Evolutionary conservation across 768 basidiomycete species (phyloP), one percentile per base, ranked within the genome.

Genomic region (Serendipita indica): DNA sequence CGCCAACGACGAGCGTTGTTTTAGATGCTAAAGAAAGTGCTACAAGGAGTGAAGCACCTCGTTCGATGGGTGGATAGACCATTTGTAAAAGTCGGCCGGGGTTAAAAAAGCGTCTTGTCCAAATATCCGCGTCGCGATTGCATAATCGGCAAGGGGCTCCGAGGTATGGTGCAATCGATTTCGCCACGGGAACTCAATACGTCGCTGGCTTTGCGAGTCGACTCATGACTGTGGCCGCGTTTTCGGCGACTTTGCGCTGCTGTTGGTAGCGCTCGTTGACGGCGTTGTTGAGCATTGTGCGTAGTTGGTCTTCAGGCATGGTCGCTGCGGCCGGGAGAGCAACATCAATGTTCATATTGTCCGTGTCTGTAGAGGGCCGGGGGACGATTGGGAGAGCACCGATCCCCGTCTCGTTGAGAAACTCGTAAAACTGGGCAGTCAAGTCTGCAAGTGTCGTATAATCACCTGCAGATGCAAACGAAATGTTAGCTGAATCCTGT

Each of bases 11-110:
- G 35, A 97, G 72, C 33, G 81, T 75, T 0, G 71, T 73, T 34
- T 75, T 76, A 59, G 70, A 67, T 39, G 73, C 71, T 27, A 84
- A 73, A 54, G 75, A 77, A 70, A 91, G 89, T 0, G 90, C 83
- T 20, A 93, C 77, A 0, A 92, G 64, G 13, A 94, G 78, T 3
- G 89, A 88, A 0, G 84, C 87, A 4, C 89, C 89, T n/a, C 49
- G 20, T 54, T 22, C 49, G 49, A 54, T 54, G 12, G 49, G 30
- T 27, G 49, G 49, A 27, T 54, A 54, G 22, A 12, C 30, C 16
- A 27, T 54, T 10, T 10, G 10, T 10, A n/a, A n/a, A n/a, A n/a
- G n/a, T n/a, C n/a, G n/a, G n/a, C n/a, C n/a, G n/a, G n/a, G 0
- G 52, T 32, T n/a, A n/a, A n/a, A n/a, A 18, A 10, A 37, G 12